phyloP scores from a whole-genome alignment of 768 basidiomycete genomes.

The Amanita subjunquillea region DNA sequence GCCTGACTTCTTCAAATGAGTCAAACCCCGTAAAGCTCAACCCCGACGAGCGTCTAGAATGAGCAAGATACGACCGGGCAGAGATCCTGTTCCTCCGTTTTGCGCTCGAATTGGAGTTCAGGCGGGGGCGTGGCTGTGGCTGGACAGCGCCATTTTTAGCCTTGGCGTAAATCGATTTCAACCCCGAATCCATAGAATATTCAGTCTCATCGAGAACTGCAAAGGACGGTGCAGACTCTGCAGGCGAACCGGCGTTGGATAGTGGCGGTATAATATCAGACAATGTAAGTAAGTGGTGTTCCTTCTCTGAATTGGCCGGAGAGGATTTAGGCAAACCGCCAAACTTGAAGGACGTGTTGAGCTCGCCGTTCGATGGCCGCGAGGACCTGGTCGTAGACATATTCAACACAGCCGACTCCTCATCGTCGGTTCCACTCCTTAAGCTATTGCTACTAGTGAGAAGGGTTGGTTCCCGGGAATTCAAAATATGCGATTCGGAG shows the following conservation, averaged over 20 bases:
- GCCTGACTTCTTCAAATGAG: conserved; percentile 69
- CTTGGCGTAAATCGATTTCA: conserved; percentile 46
- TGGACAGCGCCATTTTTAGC: conserved; percentile 23
- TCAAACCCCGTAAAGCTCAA: conserved; percentile 65
- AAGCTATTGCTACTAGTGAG: conserved; percentile 28
- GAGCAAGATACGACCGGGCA: conserved; percentile 18
- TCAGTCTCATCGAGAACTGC: conserved; percentile 42
- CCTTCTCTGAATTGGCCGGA: conserved; percentile 12
- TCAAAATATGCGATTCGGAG: conserved; percentile 19
- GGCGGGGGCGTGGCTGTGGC: conserved; percentile 20
- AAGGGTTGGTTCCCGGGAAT: conserved; percentile 27
- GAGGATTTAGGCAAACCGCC: conserved; percentile 37
- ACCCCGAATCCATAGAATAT: conserved; percentile 39
- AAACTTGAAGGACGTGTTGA: conserved; percentile 68
- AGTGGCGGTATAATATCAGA: conserved; percentile 71
- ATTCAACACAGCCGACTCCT: conserved; percentile 10
- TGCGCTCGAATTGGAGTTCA: conserved; percentile 36
- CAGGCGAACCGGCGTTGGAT: conserved; percentile 37
- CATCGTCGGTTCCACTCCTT: conserved; percentile 18
- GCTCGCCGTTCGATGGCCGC: conserved; percentile 48
- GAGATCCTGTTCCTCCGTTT: conserved; percentile 14
- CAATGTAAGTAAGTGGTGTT: conserved; percentile 38
- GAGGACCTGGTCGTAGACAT: conserved; percentile 20
- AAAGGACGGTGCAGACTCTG: conserved; percentile 26
- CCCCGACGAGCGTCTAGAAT: conserved; percentile 37